Evolutionary conservation across 2,329 filamentous ascomycete species (phyloP).

Genomic region (Colletotrichum plurivorum): DNA sequence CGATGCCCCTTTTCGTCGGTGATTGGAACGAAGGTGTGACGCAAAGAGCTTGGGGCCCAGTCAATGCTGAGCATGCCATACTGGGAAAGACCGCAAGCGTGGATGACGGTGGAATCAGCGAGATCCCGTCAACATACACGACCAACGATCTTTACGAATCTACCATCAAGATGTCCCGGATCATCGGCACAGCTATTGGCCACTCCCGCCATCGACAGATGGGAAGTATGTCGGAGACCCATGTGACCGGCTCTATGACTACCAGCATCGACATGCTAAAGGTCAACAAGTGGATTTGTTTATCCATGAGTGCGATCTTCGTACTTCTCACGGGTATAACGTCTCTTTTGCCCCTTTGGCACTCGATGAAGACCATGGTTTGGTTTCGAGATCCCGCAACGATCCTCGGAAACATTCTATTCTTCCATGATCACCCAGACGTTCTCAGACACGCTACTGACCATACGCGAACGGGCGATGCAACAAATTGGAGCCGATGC

Average conservation of each 20-base stretch:
- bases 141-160: neutral
- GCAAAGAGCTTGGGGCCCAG: too few relatives aligned
- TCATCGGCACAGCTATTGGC: neutral
- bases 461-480: too few relatives aligned
- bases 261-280: neutral
- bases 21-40: too few relatives aligned
- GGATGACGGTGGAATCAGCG: too few relatives aligned
- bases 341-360: neutral
- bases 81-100: too few relatives aligned
- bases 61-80: too few relatives aligned
- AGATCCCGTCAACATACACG: neutral
- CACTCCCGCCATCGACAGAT: neutral
- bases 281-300: conserved; percentile 1
- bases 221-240: neutral
- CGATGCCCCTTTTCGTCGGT: neutral
- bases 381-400: conserved; percentile 15
- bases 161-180: neutral
- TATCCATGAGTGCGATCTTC: conserved; percentile 12
- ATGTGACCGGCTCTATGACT: neutral
- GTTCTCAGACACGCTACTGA: neutral
- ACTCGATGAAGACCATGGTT: neutral
- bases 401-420: conserved; percentile 8
- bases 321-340: neutral
- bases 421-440: neutral
- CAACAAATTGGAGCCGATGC: neutral